phyloP scores from a whole-genome alignment of 108 stramenopile species.

The Cyclotella baltica region DNA sequence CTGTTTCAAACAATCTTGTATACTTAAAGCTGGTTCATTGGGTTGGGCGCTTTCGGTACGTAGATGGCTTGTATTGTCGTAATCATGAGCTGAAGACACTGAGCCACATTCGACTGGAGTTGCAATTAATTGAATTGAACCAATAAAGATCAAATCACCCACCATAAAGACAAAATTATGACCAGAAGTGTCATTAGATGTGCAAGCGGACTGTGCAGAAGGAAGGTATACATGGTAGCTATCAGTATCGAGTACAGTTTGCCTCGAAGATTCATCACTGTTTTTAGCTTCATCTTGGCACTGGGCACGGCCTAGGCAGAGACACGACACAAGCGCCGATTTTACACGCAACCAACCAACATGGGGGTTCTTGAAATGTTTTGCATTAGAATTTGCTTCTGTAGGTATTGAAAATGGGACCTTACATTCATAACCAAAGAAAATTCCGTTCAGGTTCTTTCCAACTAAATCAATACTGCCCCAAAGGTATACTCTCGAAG shows the following conservation, averaged over 20 bases:
- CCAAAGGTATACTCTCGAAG: conserved; percentile 29
- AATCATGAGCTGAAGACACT: neutral
- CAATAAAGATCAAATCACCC: conserved; percentile 39
- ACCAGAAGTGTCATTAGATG: conserved; percentile 10
- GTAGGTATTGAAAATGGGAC: conserved; percentile 26
- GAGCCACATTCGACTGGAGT: conserved; percentile 6
- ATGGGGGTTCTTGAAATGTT: conserved; percentile 17
- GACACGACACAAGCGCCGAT: conserved; percentile 57
- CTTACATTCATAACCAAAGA: conserved; percentile 14
- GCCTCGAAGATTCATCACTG: neutral
- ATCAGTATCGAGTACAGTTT: neutral
- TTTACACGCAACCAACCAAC: conserved; percentile 47
- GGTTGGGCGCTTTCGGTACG: neutral
- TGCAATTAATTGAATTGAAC: conserved; percentile 38
- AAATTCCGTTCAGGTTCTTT: neutral
- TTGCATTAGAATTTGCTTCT: conserved; percentile 10
- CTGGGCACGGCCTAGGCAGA: conserved; percentile 56
- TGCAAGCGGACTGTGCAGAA: neutral
- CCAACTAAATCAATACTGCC: conserved; percentile 18
- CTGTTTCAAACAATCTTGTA: conserved; percentile 41
- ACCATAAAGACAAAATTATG: conserved; percentile 47
- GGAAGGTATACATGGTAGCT: conserved; percentile 29
- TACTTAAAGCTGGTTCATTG: conserved; percentile 19
- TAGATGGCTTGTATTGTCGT: neutral
- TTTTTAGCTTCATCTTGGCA: neutral